A percentile compares a stretch with the other conserved stretches of the same genome.
Evolutionary conservation across 2,329 filamentous ascomycete species (phyloP).

Genomic region (Exophiala bonariae): DNA sequence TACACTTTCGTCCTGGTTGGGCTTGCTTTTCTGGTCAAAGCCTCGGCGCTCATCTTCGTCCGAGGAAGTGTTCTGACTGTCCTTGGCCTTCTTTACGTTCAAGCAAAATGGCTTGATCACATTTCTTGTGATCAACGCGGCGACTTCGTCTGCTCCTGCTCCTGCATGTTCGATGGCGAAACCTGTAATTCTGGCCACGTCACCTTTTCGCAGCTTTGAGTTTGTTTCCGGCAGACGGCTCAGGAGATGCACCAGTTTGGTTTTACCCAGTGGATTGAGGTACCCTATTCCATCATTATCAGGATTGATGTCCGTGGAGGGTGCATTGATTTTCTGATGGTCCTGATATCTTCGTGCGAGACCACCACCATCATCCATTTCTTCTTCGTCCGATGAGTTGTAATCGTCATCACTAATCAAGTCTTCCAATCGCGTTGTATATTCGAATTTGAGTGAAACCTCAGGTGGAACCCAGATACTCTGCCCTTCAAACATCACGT

Average conservation of each 20-base stretch:
- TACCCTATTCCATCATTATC: conserved; percentile 59
- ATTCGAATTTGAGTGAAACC: conserved; percentile 75
- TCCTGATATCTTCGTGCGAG: conserved; percentile 43
- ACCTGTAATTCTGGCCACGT: conserved; percentile 79
- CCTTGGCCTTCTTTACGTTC: conserved; percentile 46
- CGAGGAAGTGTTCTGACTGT: conserved; percentile 27
- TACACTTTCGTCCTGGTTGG: conserved; percentile 34
- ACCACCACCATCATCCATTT: conserved; percentile 53
- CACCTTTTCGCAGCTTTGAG: conserved; percentile 74
- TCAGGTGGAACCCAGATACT: conserved; percentile 77
- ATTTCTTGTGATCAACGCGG: conserved; percentile 84
- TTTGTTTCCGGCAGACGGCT: conserved; percentile 75
- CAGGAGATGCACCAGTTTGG: conserved; percentile 81
- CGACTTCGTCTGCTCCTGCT: conserved; percentile 82
- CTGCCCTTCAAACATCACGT: conserved; percentile 69
- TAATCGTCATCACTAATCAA: conserved; percentile 84
- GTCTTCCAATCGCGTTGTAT: conserved; percentile 71
- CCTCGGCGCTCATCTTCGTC: conserved; percentile 33
- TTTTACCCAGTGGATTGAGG: conserved; percentile 78
- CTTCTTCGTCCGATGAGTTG: conserved; percentile 82
- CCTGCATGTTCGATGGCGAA: conserved; percentile 89
- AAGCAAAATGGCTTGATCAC: conserved; percentile 74
- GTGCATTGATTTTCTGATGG: conserved; percentile 26
- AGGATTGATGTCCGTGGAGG: conserved; percentile 23
- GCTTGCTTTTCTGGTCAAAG: conserved; percentile 2